Evolutionary conservation across 495 filamentous ascomycete species (phyloP), one percentile per base, ranked within the genome.

Genomic region (Penicillium bialowiezense): DNA sequence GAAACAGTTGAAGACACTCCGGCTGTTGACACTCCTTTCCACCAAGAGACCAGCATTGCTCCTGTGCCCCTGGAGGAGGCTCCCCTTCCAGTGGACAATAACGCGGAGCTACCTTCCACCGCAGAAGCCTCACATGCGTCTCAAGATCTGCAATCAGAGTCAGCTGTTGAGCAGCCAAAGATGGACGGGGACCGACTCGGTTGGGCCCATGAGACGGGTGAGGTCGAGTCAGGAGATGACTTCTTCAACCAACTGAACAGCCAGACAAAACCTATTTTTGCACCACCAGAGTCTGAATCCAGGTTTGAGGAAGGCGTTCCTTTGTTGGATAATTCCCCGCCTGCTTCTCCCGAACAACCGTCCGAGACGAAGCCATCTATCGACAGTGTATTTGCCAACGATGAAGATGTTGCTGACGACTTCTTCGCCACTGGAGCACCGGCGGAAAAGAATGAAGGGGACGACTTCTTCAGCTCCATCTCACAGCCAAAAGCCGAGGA

Each of bases 231-330:
- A 2, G 73, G 75, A 18, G 67, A 62, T 35, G 73, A 68, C 15
- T 76, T 79, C 41, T 79, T 78, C 45, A 62, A 71, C 31, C 74
- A 79, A 54, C 55, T 76, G 23, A 76, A 71, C 51, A 69, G 70
- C 12, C 72, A 75, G 53, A 74, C 72, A 6, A 75, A 74, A 39
- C 70, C 73, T 8, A 75, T 75, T 8, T 75, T 70, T 24, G 51
- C 65, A 2, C 71, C 71, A 1, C 64, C 72, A 17, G 71, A 76
- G 52, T 54, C 70, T 1, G 74, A 76, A 34, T 70, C 72, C 13
- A 63, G 74, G 47, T 77, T 65, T 40, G 74, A 78, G 41, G 74
- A 78, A 52, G 73, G 74, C 3, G 52, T 76, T 6, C 72, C 73
- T 1, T 51, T 76, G 28, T 45, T 78, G 37, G 70, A 73, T 32